Conservation (phyloP, 345 rosid genomes). For the Eucalyptus curtisii region DNA sequence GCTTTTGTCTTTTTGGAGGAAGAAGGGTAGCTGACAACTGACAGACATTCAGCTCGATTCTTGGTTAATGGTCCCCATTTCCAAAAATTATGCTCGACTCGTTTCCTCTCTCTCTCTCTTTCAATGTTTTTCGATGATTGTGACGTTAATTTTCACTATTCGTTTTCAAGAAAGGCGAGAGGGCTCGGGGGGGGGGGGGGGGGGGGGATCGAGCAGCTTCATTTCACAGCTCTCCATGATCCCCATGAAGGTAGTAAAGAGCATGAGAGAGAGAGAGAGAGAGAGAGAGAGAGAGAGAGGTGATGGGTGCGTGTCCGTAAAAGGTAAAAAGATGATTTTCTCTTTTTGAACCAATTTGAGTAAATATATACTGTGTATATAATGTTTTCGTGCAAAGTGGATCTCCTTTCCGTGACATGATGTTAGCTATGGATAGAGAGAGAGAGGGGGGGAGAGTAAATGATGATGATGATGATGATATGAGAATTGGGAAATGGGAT, state of each 20-base stretch:
- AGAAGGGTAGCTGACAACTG: neutral
- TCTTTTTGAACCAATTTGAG: neutral
- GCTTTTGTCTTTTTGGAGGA: neutral
- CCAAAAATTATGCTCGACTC: neutral
- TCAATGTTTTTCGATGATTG: neutral
- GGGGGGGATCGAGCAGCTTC: neutral
- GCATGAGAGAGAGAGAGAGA: neutral
- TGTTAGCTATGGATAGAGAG: neutral
- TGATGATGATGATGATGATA: neutral
- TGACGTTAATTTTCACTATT: neutral
- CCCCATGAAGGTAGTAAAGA: neutral
- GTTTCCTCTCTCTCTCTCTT: neutral
- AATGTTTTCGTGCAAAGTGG: neutral
- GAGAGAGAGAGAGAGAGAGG: neutral
- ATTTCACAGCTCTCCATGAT: neutral
- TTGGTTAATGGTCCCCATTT: neutral
- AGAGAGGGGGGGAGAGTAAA: neutral
- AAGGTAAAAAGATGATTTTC: neutral
- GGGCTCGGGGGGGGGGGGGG: neutral
- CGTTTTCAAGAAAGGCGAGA: neutral
- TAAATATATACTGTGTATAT: neutral
- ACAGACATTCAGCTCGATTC: conserved; percentile 35
- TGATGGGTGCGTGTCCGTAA: neutral
- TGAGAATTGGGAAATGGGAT: neutral
- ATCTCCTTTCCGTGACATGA: neutral